Percentiles rank a stretch among this genome's conserved stretches.
phyloP scores from a whole-genome alignment of 2,329 filamentous ascomycete species.

The Apiospora pterosperma region DNA sequence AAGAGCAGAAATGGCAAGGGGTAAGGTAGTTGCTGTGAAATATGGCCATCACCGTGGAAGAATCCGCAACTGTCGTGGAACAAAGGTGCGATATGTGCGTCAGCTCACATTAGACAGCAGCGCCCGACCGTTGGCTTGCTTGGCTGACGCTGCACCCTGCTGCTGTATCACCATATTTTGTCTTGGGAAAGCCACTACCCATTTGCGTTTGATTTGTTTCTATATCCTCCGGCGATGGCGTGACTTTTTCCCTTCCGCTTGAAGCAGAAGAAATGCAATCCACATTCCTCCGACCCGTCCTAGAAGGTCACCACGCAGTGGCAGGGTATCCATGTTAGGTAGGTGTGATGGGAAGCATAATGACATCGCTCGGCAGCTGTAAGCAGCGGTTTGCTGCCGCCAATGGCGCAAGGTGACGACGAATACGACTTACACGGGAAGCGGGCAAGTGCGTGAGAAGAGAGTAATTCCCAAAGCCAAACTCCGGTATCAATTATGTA shows the following conservation, averaged over 20 bases:
- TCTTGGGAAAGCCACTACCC: background rate
- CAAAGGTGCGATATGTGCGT: background rate
- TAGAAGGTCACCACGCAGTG: background rate
- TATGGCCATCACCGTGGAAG: background rate
- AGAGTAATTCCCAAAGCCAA: background rate
- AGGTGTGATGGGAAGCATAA: background rate
- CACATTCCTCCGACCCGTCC: background rate
- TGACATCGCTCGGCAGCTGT: background rate
- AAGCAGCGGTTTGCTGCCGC: background rate
- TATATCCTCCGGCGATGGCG: background rate
- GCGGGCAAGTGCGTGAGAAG: background rate
- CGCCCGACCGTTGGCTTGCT: background rate
- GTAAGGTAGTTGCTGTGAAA: background rate
- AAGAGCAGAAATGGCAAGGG: background rate
- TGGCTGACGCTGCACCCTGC: background rate
- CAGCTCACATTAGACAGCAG: background rate
- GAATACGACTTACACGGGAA: background rate
- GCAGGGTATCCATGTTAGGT: no score
- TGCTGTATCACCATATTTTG: background rate
- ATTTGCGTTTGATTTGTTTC: background rate
- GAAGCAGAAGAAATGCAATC: background rate
- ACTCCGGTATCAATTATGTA: background rate
- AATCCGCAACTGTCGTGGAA: background rate
- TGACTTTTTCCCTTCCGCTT: background rate
- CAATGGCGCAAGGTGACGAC: background rate